Conservation (phyloP, 2,329 filamentous ascomycete species). For the Aspergillus sojae region DNA sequence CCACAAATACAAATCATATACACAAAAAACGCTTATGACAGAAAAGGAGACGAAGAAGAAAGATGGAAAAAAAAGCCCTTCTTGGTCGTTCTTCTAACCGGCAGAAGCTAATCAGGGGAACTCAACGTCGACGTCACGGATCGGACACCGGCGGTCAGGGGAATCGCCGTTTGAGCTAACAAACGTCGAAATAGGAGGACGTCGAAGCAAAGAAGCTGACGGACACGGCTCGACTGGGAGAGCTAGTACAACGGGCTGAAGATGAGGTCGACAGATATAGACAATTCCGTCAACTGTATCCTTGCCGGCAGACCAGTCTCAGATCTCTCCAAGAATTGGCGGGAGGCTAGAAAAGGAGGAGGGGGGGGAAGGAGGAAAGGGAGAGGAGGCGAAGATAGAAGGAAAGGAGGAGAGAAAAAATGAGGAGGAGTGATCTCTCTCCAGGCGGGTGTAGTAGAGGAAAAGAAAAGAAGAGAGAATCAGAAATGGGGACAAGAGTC, state of each 20-base stretch:
- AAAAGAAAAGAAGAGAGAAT: constrained; percentile 37
- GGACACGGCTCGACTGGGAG: constrained; percentile 44
- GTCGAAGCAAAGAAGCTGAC: constrained; percentile 39
- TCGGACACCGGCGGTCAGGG: constrained; percentile 33
- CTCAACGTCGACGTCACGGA: constrained; percentile 35
- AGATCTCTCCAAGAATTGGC: constrained; percentile 44
- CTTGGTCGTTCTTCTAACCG: constrained; percentile 41
- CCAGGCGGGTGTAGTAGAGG: constrained; percentile 45
- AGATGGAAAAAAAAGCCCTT: constrained; percentile 30
- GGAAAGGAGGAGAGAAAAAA: constrained; percentile 36
- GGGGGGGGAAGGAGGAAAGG: constrained; percentile 34
- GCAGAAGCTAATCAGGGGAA: constrained; percentile 41
- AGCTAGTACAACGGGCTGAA: constrained; percentile 34
- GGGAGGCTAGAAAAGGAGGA: constrained; percentile 27
- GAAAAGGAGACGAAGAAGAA: constrained; percentile 26
- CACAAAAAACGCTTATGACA: constrained; percentile 25
- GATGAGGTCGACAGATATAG: constrained; percentile 29
- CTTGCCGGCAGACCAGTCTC: constrained; percentile 39
- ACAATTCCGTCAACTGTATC: constrained; percentile 28
- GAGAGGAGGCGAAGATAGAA: constrained; percentile 37
- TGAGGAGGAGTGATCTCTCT: constrained; percentile 43
- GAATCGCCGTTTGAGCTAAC: constrained; percentile 43
- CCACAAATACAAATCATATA: constrained; percentile 28
- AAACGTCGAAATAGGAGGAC: constrained; percentile 40
- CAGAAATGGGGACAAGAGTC: constrained; percentile 28